A percentile compares a stretch with the other conserved stretches of the same genome.
Conservation (phyloP, 129 eudicot genomes). For the Artemisia tridentata region DNA sequence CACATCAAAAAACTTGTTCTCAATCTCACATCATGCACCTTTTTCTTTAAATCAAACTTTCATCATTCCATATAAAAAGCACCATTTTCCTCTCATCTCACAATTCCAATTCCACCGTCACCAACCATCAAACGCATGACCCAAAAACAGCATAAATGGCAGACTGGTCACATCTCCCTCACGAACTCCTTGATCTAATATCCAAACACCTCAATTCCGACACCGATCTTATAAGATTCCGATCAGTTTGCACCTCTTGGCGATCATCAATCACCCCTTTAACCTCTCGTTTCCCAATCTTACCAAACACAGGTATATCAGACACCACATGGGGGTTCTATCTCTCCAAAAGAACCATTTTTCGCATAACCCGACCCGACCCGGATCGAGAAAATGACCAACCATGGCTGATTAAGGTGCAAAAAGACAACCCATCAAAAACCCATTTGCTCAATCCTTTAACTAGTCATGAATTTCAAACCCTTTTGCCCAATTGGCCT, state of each 20-base stretch:
- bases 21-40: no score
- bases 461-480: conserved; percentile 38
- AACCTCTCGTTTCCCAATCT: conserved; percentile 54
- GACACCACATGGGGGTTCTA: conserved; percentile 68
- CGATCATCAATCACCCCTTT: conserved; percentile 46
- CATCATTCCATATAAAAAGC: no score
- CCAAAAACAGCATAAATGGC: conserved; percentile 42
- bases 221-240: conserved; percentile 71
- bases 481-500: conserved; percentile 53
- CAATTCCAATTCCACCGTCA: background rate
- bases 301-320: conserved; percentile 71
- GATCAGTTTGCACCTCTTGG: conserved; percentile 91
- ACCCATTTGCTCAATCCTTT: conserved; percentile 60
- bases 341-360: conserved; percentile 71
- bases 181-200: conserved; percentile 67
- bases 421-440: conserved; percentile 41
- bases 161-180: conserved; percentile 85
- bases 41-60: no score
- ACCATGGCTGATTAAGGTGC: conserved; percentile 76
- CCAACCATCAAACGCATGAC: background rate
- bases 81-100: background rate
- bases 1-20: no score
- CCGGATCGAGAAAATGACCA: conserved; percentile 1
- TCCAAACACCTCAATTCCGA: conserved; percentile 53
- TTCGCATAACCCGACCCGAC: conserved; percentile 40